phyloP scores from a whole-genome alignment of 1,284 basidiomycete genomes.

The Cystobasidiaceae sp. region DNA sequence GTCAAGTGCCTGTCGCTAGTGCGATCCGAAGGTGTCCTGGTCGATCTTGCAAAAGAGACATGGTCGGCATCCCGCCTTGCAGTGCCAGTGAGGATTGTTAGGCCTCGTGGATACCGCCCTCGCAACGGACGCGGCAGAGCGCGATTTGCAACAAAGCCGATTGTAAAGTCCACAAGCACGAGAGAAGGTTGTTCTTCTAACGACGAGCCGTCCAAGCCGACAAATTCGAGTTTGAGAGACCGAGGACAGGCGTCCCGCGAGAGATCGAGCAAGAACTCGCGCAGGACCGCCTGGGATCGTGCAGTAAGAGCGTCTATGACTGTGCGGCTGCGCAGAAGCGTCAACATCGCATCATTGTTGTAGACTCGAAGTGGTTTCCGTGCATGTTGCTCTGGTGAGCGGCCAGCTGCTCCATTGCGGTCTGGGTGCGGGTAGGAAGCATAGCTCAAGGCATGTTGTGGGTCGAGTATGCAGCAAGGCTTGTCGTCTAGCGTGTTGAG shows the following conservation, averaged over 20 bases:
- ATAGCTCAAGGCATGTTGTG: too few relatives aligned
- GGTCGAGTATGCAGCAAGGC: too few relatives aligned
- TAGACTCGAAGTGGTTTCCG: conserved; percentile 6
- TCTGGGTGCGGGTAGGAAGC: too few relatives aligned
- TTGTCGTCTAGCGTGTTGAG: background rate
- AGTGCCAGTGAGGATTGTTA: background rate
- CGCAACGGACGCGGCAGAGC: background rate
- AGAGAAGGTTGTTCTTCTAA: background rate
- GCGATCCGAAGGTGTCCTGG: too few relatives aligned
- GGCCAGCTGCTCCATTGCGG: too few relatives aligned
- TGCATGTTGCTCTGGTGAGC: too few relatives aligned
- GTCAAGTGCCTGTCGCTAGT: too few relatives aligned
- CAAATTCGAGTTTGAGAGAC: conserved; percentile 2
- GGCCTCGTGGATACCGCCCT: background rate
- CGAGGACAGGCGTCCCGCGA: background rate
- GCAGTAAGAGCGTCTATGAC: conserved; percentile 2
- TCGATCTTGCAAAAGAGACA: background rate
- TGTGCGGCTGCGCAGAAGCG: background rate
- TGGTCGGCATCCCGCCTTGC: background rate
- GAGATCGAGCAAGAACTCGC: conserved; percentile 1
- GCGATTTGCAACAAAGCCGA: background rate
- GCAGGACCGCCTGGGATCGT: background rate
- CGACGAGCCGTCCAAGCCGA: background rate
- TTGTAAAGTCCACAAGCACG: conserved; percentile 4
- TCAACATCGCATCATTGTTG: background rate